These are phyloP conservation scores for Candida tropicalis DNA, from an alignment of 1,139 yeast species.

Conservation along the genomic window DNA sequence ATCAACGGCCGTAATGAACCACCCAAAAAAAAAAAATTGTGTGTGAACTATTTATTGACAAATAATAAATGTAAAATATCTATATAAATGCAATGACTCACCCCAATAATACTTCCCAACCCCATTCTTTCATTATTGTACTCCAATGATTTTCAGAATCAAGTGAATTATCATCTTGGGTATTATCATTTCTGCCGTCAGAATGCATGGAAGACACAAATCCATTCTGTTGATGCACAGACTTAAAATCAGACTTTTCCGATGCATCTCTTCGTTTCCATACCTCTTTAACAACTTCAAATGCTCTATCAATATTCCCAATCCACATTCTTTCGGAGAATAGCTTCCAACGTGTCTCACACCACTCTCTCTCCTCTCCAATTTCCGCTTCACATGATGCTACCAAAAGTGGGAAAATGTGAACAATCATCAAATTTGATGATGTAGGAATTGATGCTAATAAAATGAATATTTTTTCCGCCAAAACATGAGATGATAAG, in stretches of 20 bases:
- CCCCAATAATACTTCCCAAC: constrained; percentile 66
- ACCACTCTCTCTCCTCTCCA: constrained; percentile 65
- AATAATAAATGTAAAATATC: no score
- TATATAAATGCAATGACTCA: no score
- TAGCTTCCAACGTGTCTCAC: constrained; percentile 59
- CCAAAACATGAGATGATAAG: constrained; percentile 53
- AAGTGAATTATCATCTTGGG: constrained; percentile 22
- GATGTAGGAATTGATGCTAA: constrained; percentile 64
- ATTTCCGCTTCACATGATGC: constrained; percentile 65
- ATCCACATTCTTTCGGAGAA: constrained; percentile 59
- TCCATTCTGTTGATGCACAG: constrained; percentile 37
- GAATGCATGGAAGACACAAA: constrained; percentile 45
- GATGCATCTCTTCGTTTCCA: constrained; percentile 61
- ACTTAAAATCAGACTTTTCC: constrained; percentile 26
- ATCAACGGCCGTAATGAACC: no score
- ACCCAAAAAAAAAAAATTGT: no score
- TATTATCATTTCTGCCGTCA: constrained; percentile 23
- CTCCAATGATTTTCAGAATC: constrained; percentile 67
- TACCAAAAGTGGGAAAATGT: constrained; percentile 64
- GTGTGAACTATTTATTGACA: no score
- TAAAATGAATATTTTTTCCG: constrained; percentile 60
- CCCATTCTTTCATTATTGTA: constrained; percentile 71
- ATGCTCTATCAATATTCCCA: constrained; percentile 65
- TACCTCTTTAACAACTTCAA: constrained; percentile 70
- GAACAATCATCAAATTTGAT: constrained; percentile 59